Evolutionary conservation across 78 protist genomes (phyloP), one percentile per base, ranked within the genome.

Genomic region (Bodo saltans): DNA sequence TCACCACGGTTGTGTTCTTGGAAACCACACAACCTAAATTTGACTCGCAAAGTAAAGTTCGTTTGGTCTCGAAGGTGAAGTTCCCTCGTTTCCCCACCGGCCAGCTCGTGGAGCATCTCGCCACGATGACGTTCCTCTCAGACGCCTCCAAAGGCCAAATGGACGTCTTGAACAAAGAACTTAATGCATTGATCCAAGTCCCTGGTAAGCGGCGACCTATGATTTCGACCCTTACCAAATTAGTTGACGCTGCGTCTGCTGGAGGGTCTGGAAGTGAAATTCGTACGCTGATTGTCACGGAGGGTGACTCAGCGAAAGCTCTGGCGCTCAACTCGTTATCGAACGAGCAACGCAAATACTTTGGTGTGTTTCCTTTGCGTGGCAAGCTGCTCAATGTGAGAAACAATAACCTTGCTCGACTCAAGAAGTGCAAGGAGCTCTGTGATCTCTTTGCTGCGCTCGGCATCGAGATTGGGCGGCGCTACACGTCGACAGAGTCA

Each of bases 371-470:
- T 89, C 99, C 99, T 26, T 94, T 98, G 38, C 79, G 94, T 25
- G 99, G 99, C 33, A 98, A 98, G 89, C 82, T 98, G 74, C 83
- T 97, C 53, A 98, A 98, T 90, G 99, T 96, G 35, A 87, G 99
- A 29, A 99, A 95, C 27, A 95, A 96, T 0, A 30, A 79, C 35
- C 32, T 47, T 68, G 42, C 75, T 68, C 88, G 85, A 70, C 72
- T 94, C 29, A 11, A 67, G 17, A 70, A 89, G 30, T 95, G 96
- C 68, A 28, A 38, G 47, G 52, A 32, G n/a, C 72, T 70, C 68
- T 4, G 1, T 17, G 11, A 85, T 11, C 30, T 84, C 70, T 41
- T 41, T 25, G 32, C 38, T 21, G 27, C 1, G 4, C 70, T 75
- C 23, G 75, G 88, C 29, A 68, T 70, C 37, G 35, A 68, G 23